Conservation (phyloP, 192 early-diverging fungal species). For the Coemansia sp. region DNA sequence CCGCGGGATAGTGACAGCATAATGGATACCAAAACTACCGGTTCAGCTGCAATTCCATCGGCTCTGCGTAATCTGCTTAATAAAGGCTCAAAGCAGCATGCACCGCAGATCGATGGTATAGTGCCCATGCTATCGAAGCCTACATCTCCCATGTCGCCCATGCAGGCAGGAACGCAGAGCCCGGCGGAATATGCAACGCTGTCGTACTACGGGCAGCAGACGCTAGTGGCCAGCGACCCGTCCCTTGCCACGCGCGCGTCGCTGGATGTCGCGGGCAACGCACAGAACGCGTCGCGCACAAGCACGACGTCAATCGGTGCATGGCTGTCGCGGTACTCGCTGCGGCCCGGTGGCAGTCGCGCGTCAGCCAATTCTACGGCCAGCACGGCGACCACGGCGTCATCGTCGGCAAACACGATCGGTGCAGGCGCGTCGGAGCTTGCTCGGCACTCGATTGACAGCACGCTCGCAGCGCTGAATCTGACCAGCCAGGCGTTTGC, state of each 20-base stretch:
- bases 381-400: conserved; percentile 31
- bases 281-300: conserved; percentile 1
- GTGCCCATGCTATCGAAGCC: conserved; percentile 42
- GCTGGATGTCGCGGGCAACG: conserved; percentile 17
- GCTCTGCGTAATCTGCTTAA: conserved; percentile 47
- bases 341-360: conserved; percentile 36
- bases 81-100: conserved; percentile 39
- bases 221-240: conserved; percentile 41
- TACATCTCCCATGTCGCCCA: conserved; percentile 18
- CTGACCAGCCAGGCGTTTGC: conserved; percentile 41
- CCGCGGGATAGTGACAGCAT: neutral
- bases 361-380: conserved; percentile 39
- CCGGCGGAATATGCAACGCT: conserved; percentile 16
- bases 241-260: conserved; percentile 35
- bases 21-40: conserved; percentile 40
- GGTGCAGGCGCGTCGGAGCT: conserved; percentile 33
- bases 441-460: conserved; percentile 48
- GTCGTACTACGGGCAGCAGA: conserved; percentile 38
- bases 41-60: conserved; percentile 39
- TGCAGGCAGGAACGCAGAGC: conserved; percentile 30
- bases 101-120: conserved; percentile 56
- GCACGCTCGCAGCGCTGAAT: conserved; percentile 40
- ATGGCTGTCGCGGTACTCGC: conserved; percentile 47
- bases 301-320: conserved; percentile 33
- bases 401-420: conserved; percentile 29